Conservation (phyloP, 163 green algal genomes). For the Scenedesmus sp. region DNA sequence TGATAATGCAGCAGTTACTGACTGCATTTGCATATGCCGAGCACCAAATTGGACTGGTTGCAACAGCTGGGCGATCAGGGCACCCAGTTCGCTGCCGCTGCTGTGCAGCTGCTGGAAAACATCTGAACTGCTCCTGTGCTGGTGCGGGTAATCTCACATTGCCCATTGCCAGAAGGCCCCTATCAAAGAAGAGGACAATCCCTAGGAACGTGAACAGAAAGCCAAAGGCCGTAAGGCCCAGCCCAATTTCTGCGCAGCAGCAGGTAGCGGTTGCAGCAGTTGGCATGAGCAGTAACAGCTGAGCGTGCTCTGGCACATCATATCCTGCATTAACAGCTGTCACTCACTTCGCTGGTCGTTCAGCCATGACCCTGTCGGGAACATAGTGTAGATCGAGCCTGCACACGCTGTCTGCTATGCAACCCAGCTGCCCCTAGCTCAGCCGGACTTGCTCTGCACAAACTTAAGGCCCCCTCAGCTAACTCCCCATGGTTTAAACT, state of each 20-base stretch:
- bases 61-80: not conserved
- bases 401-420: not conserved
- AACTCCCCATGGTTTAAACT: not conserved
- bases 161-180: conserved; percentile 96
- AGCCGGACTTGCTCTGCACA: not conserved
- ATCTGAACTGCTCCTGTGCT: not conserved
- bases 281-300: not conserved
- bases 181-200: conserved; percentile 98
- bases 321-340: not conserved
- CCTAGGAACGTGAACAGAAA: conserved; percentile 95
- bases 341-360: conserved; percentile 70
- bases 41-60: not conserved
- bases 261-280: conserved; percentile 13
- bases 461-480: not conserved
- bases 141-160: conserved; percentile 84
- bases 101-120: not conserved
- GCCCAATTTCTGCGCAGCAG: conserved; percentile 93
- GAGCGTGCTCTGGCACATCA: not conserved
- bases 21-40: not conserved
- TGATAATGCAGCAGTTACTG: too few species aligned
- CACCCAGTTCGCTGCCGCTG: not conserved
- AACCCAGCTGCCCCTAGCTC: not conserved
- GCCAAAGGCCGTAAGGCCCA: conserved; percentile 95
- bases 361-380: conserved; percentile 59
- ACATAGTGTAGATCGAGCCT: conserved; percentile 34